Percentiles rank a stretch among this genome's conserved stretches.
phyloP scores from a whole-genome alignment of 805 yeast genomes.

The Danielozyma ontarioensis region DNA sequence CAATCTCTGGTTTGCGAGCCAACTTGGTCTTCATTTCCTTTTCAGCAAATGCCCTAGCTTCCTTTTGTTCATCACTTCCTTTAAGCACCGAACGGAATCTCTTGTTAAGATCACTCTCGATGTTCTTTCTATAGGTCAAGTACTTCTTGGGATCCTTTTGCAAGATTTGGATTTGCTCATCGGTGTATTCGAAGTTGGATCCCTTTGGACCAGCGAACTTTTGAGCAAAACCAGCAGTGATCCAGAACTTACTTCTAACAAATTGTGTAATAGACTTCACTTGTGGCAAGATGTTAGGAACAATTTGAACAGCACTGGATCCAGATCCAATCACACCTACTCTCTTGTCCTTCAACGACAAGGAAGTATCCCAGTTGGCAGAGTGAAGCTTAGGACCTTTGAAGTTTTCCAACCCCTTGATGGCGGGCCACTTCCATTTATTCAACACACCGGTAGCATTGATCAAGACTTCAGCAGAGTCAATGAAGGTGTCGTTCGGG shows the following conservation, averaged over 20 bases:
- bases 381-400: slow-evolving; percentile 4
- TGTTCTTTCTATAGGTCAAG: not conserved
- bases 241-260: slow-evolving; percentile 3
- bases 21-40: too few species aligned
- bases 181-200: not conserved
- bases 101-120: not conserved
- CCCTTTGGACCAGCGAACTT: not conserved
- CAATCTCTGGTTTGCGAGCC: too few species aligned
- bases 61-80: not conserved
- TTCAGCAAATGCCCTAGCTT: too few species aligned
- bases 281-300: slow-evolving; percentile 2
- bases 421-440: slow-evolving; percentile 1
- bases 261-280: slow-evolving; percentile 4
- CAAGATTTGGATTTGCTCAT: not conserved
- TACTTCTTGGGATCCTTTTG: not conserved
- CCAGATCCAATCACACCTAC: slow-evolving; percentile 6
- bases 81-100: not conserved
- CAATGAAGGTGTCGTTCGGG: slow-evolving; percentile 1
- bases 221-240: slow-evolving; percentile 1
- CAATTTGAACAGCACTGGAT: slow-evolving; percentile 4
- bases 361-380: slow-evolving; percentile 3
- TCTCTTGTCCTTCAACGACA: slow-evolving; percentile 2
- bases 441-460: slow-evolving; percentile 2
- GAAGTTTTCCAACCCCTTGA: slow-evolving; percentile 3
- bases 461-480: slow-evolving; percentile 1